Conservation (phyloP, 257 asterid genomes). For the Rauvolfia tetraphylla region DNA sequence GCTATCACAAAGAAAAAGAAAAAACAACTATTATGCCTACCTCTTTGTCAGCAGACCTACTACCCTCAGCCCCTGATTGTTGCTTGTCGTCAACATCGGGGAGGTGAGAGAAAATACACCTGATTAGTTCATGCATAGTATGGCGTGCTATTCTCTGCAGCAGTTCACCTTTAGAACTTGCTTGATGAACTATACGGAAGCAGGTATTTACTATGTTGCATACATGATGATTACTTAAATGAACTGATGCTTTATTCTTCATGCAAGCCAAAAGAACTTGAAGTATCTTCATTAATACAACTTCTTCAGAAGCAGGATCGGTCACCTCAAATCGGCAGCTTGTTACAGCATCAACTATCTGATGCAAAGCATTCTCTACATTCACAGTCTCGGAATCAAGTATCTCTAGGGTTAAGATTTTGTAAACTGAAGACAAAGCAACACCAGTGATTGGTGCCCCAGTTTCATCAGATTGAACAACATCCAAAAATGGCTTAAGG, state of each 20-base stretch:
- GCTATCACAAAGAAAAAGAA: neutral
- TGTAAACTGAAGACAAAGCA: slow-evolving; percentile 87
- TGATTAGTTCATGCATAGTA: slow-evolving; percentile 84
- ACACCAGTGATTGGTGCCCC: slow-evolving; percentile 98
- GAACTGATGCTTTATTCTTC: slow-evolving; percentile 77
- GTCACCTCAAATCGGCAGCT: slow-evolving; percentile 98
- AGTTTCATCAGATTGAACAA: slow-evolving; percentile 92
- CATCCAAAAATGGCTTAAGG: slow-evolving; percentile 85
- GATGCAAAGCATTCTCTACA: slow-evolving; percentile 72
- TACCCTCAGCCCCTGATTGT: slow-evolving; percentile 28
- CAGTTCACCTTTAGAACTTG: slow-evolving; percentile 84
- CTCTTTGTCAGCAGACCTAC: slow-evolving; percentile 39
- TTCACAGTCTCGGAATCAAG: slow-evolving; percentile 64
- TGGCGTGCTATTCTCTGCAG: slow-evolving; percentile 85
- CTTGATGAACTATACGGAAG: slow-evolving; percentile 91
- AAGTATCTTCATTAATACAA: slow-evolving; percentile 91
- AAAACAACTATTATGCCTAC: slow-evolving; percentile 24
- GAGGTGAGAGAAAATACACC: slow-evolving; percentile 78
- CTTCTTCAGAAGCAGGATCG: slow-evolving; percentile 97
- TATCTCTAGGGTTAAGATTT: slow-evolving; percentile 71
- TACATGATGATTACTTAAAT: slow-evolving; percentile 77
- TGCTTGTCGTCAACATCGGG: slow-evolving; percentile 42
- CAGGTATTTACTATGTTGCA: slow-evolving; percentile 86
- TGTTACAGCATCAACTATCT: slow-evolving; percentile 89
- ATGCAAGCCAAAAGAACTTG: slow-evolving; percentile 89